These are phyloP conservation scores for Hypoxylon sp. DNA, from an alignment of 2,329 filamentous ascomycete species.

Conservation along the genomic window DNA sequence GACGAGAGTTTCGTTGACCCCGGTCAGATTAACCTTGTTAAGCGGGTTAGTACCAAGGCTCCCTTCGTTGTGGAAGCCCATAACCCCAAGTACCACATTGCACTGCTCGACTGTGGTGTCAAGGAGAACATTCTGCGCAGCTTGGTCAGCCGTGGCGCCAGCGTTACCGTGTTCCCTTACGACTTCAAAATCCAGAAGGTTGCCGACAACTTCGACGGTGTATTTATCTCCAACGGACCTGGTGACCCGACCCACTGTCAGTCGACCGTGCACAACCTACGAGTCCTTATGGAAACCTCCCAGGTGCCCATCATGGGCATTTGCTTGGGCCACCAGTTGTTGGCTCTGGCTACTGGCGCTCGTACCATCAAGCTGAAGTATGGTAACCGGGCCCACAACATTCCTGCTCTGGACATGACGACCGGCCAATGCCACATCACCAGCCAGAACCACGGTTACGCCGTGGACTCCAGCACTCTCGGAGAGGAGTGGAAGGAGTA, in stretches of 20 bases:
- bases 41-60: slow-evolving; percentile 96
- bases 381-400: slow-evolving; percentile 98
- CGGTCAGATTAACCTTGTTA: slow-evolving; percentile 94
- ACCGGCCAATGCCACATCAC: slow-evolving; percentile 99
- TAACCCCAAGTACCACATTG: slow-evolving; percentile 86
- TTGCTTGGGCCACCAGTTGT: slow-evolving; percentile 94
- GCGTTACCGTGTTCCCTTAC: slow-evolving; percentile 93
- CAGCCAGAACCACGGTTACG: slow-evolving; percentile 98
- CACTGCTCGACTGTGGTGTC: slow-evolving; percentile 96
- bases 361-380: slow-evolving; percentile 98
- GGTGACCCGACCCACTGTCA: slow-evolving; percentile 98
- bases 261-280: slow-evolving; percentile 91
- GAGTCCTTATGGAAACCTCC: slow-evolving; percentile 88
- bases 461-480: slow-evolving; percentile 85
- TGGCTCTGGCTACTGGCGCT: slow-evolving; percentile 88
- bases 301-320: slow-evolving; percentile 96
- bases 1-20: slow-evolving; percentile 96
- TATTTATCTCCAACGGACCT: slow-evolving; percentile 99
- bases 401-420: slow-evolving; percentile 91
- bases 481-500: slow-evolving; percentile 93
- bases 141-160: slow-evolving; percentile 88
- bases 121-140: slow-evolving; percentile 99
- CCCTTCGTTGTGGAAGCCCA: slow-evolving; percentile 93
- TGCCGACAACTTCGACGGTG: slow-evolving; percentile 94
- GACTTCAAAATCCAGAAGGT: slow-evolving; percentile 99